Evolutionary conservation across 139 green algal genomes (phyloP).

Genomic region (Marvania coccoides): DNA sequence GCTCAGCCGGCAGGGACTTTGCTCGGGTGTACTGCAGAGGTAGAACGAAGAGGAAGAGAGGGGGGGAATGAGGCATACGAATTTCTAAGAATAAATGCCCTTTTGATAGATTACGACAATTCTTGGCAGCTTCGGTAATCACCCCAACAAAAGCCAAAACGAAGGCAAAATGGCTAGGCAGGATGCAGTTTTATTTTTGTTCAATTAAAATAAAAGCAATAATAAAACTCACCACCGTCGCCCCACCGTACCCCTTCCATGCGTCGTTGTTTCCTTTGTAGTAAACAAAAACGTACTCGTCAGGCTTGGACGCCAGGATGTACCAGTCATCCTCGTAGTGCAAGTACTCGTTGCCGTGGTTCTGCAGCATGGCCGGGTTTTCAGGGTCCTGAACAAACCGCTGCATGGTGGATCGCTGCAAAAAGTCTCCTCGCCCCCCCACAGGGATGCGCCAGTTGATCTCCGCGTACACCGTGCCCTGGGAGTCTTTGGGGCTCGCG

Average conservation of each 20-base stretch:
- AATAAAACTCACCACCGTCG: too few relatives aligned
- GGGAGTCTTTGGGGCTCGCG: constrained; percentile 21
- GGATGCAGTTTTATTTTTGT: too few relatives aligned
- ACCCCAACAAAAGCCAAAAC: too few relatives aligned
- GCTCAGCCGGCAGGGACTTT: constrained; percentile 35
- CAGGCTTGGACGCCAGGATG: constrained; percentile 60
- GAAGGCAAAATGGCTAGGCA: too few relatives aligned
- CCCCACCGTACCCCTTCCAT: constrained; percentile 82
- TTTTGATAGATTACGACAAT: too few relatives aligned
- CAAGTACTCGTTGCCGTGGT: constrained; percentile 75
- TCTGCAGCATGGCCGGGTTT: constrained; percentile 49
- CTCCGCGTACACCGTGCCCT: constrained; percentile 35
- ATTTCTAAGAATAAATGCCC: too few relatives aligned
- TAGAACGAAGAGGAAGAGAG: too few relatives aligned
- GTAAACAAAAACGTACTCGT: constrained; percentile 80
- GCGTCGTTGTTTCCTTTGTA: constrained; percentile 84
- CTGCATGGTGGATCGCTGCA: constrained; percentile 64
- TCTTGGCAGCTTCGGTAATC: too few relatives aligned
- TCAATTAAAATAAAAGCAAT: too few relatives aligned
- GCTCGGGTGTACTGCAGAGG: constrained; percentile 56
- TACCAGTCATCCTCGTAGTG: constrained; percentile 89
- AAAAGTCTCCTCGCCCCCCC: constrained; percentile 55
- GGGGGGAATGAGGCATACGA: too few relatives aligned
- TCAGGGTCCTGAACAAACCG: constrained; percentile 42
- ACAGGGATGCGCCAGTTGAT: constrained; percentile 73